Evolutionary conservation across 192 early-diverging fungal species (phyloP).

Genomic region (Podila epicladia): DNA sequence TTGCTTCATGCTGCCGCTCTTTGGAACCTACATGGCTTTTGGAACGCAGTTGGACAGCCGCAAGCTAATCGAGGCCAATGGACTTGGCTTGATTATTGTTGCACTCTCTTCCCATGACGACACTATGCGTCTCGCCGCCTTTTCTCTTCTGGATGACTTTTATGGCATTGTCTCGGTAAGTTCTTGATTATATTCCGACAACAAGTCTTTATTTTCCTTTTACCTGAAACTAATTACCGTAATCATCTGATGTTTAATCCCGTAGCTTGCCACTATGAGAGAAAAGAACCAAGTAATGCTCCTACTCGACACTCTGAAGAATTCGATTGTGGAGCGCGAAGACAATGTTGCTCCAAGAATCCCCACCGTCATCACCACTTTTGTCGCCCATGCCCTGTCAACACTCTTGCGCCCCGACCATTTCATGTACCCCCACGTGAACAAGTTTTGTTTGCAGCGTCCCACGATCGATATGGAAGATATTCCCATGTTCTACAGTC

Average conservation of each 20-base stretch:
- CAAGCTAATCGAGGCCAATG: constrained; percentile 73
- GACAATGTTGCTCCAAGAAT: constrained; percentile 60
- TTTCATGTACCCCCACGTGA: constrained; percentile 79
- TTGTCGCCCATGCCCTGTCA: constrained; percentile 71
- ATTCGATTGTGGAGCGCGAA: constrained; percentile 67
- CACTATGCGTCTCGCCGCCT: constrained; percentile 67
- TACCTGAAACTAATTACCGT: no score
- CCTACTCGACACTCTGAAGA: constrained; percentile 72
- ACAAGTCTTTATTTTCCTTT: no score
- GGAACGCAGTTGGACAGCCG: constrained; percentile 66
- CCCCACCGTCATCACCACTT: constrained; percentile 71
- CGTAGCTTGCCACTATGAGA: constrained; percentile 59
- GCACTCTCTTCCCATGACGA: constrained; percentile 64
- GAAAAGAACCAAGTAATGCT: constrained; percentile 79
- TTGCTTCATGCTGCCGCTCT: constrained; percentile 76
- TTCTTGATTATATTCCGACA: not conserved
- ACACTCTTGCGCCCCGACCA: constrained; percentile 75
- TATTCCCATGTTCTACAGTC: constrained; percentile 83
- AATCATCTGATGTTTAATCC: not conserved
- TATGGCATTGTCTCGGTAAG: constrained; percentile 66
- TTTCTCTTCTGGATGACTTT: constrained; percentile 73
- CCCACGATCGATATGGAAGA: constrained; percentile 81
- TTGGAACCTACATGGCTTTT: constrained; percentile 62
- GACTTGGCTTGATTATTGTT: constrained; percentile 73
- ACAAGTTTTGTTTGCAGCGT: constrained; percentile 78